phyloP scores from a whole-genome alignment of 2,329 filamentous ascomycete genomes.

The Botrytis squamosa region DNA sequence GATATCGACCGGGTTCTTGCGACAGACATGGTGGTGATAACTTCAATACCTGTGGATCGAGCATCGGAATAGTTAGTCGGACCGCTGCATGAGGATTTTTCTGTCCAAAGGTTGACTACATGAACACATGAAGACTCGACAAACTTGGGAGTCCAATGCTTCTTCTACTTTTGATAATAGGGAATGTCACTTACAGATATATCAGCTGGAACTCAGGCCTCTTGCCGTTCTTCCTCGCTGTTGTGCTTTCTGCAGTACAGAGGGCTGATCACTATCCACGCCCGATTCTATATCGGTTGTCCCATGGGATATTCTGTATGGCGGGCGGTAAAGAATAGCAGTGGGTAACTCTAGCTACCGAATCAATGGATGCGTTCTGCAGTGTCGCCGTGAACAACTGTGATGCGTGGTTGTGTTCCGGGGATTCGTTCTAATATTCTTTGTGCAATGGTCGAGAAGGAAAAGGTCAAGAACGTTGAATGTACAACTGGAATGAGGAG shows the following conservation, averaged over 20 bases:
- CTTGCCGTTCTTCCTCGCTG: slow-evolving; percentile 36
- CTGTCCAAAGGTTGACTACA: slow-evolving; percentile 31
- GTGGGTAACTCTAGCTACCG: slow-evolving; percentile 23
- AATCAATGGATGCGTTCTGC: slow-evolving; percentile 28
- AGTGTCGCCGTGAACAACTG: slow-evolving; percentile 31
- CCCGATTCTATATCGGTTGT: slow-evolving; percentile 37
- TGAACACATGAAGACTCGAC: slow-evolving; percentile 25
- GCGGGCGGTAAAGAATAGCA: slow-evolving; percentile 27
- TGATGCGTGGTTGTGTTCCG: slow-evolving; percentile 29
- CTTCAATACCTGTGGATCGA: slow-evolving; percentile 27
- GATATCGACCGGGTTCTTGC: slow-evolving; percentile 59
- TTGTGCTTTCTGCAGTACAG: slow-evolving; percentile 38
- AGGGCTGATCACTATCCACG: slow-evolving; percentile 39
- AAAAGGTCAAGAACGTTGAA: slow-evolving; percentile 29
- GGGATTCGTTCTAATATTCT: slow-evolving; percentile 23
- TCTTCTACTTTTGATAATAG: slow-evolving; percentile 26
- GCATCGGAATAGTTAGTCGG: slow-evolving; percentile 36
- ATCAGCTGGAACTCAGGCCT: slow-evolving; percentile 28
- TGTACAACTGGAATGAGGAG: slow-evolving; percentile 27
- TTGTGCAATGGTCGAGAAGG: slow-evolving; percentile 31
- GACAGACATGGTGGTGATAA: slow-evolving; percentile 40
- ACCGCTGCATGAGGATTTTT: slow-evolving; percentile 31
- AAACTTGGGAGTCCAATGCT: slow-evolving; percentile 27
- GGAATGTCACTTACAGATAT: slow-evolving; percentile 35
- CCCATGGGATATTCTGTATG: slow-evolving; percentile 38